phyloP scores from a whole-genome alignment of 495 filamentous ascomycete genomes.

The Penicillium odoratum region DNA sequence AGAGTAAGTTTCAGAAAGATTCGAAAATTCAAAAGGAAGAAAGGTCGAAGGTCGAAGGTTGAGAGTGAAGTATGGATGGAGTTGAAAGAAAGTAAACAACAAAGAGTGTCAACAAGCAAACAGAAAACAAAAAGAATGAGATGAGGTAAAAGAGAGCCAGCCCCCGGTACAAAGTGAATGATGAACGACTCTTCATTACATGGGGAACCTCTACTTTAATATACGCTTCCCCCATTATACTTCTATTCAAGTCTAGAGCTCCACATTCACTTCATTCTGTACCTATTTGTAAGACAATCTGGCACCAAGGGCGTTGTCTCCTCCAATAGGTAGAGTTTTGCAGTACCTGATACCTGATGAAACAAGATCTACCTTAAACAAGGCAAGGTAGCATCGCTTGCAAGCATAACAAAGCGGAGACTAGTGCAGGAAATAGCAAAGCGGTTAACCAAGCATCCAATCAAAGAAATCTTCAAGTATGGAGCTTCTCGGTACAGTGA shows the following conservation, averaged over 20 bases:
- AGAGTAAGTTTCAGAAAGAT: background rate
- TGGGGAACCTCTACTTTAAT: slow-evolving; percentile 9
- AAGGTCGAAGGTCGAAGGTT: slow-evolving; percentile 15
- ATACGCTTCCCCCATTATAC: background rate
- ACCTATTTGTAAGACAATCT: slow-evolving; percentile 18
- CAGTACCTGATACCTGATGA: slow-evolving; percentile 11
- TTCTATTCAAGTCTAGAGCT: slow-evolving; percentile 1
- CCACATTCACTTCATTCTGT: background rate
- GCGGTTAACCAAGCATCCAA: slow-evolving; percentile 3
- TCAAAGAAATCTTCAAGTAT: background rate
- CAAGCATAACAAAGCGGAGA: background rate
- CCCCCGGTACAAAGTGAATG: background rate
- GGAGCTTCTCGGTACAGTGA: background rate
- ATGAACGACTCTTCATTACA: background rate
- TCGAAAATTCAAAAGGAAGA: background rate
- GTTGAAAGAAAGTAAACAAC: background rate
- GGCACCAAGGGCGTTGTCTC: slow-evolving; percentile 8
- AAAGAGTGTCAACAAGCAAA: background rate
- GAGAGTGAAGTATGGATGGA: background rate
- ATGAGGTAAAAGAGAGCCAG: background rate
- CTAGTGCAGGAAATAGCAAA: slow-evolving; percentile 28
- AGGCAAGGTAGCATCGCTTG: slow-evolving; percentile 6
- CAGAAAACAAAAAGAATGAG: background rate
- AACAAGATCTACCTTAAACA: slow-evolving; percentile 11
- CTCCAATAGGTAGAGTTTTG: slow-evolving; percentile 16